phyloP scores from a whole-genome alignment of 495 filamentous ascomycete species.

The Lasiosphaeria hispida region DNA sequence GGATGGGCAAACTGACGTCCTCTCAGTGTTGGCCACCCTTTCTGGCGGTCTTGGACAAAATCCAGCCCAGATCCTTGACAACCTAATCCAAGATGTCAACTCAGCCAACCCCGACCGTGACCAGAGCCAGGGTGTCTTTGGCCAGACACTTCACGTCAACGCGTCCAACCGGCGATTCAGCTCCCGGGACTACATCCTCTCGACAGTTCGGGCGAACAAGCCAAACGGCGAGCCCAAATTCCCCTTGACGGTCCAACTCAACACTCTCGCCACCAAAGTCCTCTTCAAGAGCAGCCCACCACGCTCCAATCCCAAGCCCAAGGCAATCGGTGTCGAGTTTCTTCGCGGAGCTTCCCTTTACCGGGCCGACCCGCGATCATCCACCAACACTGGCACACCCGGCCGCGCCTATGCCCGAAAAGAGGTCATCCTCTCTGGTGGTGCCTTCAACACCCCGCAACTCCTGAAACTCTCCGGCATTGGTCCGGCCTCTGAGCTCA shows the following conservation, averaged over 20 bases:
- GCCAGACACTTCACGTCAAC: conserved; percentile 4
- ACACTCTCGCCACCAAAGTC: conserved; percentile 38
- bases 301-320: conserved; percentile 15
- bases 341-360: conserved; percentile 36
- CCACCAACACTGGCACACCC: conserved; percentile 15
- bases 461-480: conserved; percentile 56
- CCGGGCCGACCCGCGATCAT: conserved; percentile 37
- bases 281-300: conserved; percentile 23
- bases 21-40: conserved; percentile 39
- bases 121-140: conserved; percentile 12
- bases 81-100: conserved; percentile 21
- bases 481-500: conserved; percentile 48
- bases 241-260: conserved; percentile 32
- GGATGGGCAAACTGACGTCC: conserved; percentile 28
- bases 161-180: conserved; percentile 26
- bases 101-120: conserved; percentile 8
- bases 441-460: conserved; percentile 56
- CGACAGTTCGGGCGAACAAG: conserved; percentile 27
- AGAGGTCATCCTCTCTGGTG: conserved; percentile 53
- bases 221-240: conserved; percentile 19
- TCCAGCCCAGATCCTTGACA: conserved; percentile 13
- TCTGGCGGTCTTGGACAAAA: conserved; percentile 27
- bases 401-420: conserved; percentile 20
- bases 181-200: conserved; percentile 34
- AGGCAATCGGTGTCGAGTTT: conserved; percentile 38